phyloP scores from a whole-genome alignment of 768 basidiomycete genomes.

The Exidia glandulosa region DNA sequence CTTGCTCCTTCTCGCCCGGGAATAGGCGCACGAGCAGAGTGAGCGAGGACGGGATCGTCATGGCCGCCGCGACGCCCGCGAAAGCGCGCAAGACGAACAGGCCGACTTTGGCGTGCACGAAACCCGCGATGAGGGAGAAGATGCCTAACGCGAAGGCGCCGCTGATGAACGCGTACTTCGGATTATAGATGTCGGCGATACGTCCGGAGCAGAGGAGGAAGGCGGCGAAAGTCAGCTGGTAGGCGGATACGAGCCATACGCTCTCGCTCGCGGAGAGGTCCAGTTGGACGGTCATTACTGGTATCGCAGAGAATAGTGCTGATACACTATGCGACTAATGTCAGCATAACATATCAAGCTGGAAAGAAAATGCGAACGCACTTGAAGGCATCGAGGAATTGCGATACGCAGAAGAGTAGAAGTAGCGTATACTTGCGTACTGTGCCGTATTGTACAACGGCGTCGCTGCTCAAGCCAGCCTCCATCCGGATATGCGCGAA shows the following conservation, averaged over 20 bases:
- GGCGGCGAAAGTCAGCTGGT: constrained; percentile 32
- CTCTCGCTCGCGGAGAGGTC: constrained; percentile 14
- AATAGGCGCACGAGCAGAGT: constrained; percentile 39
- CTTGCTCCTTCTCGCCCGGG: constrained; percentile 35
- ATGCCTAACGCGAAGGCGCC: constrained; percentile 33
- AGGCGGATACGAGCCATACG: constrained; percentile 34
- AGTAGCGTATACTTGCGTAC: constrained; percentile 22
- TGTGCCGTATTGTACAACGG: background rate
- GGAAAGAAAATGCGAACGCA: constrained; percentile 15
- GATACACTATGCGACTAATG: background rate
- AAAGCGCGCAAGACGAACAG: constrained; percentile 42
- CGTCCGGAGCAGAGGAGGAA: constrained; percentile 24
- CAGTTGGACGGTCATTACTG: constrained; percentile 1
- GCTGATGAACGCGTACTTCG: constrained; percentile 22
- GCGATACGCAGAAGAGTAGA: constrained; percentile 27
- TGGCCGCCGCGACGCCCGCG: constrained; percentile 26
- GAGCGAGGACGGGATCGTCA: constrained; percentile 41
- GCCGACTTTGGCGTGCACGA: constrained; percentile 32
- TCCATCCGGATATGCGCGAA: background rate
- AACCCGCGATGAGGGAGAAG: constrained; percentile 35
- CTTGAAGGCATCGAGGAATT: constrained; percentile 35
- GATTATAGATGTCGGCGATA: background rate
- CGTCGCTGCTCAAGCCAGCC: background rate
- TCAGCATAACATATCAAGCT: constrained; percentile 27
- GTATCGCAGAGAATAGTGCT: background rate